Evolutionary conservation across 106 monocot species (phyloP).

Genomic region (Allium fistulosum): DNA sequence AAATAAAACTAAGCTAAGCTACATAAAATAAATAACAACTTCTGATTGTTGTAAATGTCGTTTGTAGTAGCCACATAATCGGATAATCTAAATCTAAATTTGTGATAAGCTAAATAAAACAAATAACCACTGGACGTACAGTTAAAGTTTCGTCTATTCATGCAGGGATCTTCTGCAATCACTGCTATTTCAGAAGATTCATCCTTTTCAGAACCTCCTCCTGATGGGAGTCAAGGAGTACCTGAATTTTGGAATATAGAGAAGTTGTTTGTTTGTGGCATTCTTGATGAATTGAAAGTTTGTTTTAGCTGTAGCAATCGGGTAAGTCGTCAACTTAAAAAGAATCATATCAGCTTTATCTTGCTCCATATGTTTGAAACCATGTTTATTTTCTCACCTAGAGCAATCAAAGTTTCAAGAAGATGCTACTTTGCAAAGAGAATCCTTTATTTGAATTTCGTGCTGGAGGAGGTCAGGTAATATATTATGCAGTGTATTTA

Average conservation of each 20-base stretch:
- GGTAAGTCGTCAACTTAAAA: slow-evolving; percentile 21
- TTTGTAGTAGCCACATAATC: too few relatives aligned
- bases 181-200: slow-evolving; percentile 46
- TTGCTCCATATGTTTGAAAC: not conserved
- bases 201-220: slow-evolving; percentile 19
- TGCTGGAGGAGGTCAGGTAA: slow-evolving; percentile 92
- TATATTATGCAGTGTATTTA: not conserved
- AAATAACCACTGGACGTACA: too few relatives aligned
- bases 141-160: not conserved
- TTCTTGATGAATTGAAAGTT: slow-evolving; percentile 84
- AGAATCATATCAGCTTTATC: not conserved
- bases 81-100: too few relatives aligned
- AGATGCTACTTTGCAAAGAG: slow-evolving; percentile 61
- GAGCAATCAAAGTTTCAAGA: slow-evolving; percentile 50
- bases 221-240: slow-evolving; percentile 10
- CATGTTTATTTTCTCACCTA: slow-evolving; percentile 15
- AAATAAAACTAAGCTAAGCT: too few relatives aligned
- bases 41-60: too few relatives aligned
- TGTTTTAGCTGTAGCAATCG: slow-evolving; percentile 67
- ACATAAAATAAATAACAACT: too few relatives aligned
- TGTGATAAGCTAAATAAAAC: too few relatives aligned
- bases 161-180: slow-evolving; percentile 76
- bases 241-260: slow-evolving; percentile 33
- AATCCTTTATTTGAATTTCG: slow-evolving; percentile 78
- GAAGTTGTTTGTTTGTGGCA: slow-evolving; percentile 85